These are phyloP conservation scores for Fomitopsis pulvina DNA, from an alignment of 768 basidiomycete species.

Conservation along the genomic window DNA sequence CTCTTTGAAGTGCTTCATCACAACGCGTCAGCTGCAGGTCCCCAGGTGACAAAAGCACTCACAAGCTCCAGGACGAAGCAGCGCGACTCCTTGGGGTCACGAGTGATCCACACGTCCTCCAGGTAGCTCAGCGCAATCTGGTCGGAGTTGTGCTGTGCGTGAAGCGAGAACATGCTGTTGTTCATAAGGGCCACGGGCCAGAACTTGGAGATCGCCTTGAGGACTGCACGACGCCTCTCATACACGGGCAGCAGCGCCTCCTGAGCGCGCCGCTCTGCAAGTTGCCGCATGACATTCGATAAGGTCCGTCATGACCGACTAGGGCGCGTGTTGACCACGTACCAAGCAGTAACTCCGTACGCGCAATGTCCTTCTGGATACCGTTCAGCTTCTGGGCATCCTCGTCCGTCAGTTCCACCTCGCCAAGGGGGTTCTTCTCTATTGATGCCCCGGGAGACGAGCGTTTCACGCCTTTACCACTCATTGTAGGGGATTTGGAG, in stretches of 20 bases:
- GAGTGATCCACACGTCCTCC: constrained; percentile 78
- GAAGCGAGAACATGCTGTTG: constrained; percentile 52
- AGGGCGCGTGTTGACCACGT: constrained; percentile 21
- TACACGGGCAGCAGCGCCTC: constrained; percentile 54
- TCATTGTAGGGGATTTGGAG: constrained; percentile 10
- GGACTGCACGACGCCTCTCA: constrained; percentile 60
- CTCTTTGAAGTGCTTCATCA: constrained; percentile 68
- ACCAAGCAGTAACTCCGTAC: constrained; percentile 71
- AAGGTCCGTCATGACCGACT: constrained; percentile 4
- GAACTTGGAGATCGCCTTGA: constrained; percentile 67
- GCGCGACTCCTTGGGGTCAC: constrained; percentile 67
- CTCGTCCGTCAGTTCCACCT: constrained; percentile 64
- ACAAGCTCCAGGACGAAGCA: constrained; percentile 89
- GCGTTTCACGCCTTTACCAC: constrained; percentile 46
- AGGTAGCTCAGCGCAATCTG: constrained; percentile 77
- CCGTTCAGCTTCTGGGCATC: constrained; percentile 62
- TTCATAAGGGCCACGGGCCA: constrained; percentile 86
- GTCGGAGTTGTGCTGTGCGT: constrained; percentile 70
- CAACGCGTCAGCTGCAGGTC: neutral
- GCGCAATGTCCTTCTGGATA: constrained; percentile 63
- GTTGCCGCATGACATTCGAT: constrained; percentile 1
- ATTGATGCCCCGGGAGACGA: constrained; percentile 72
- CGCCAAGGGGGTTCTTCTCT: constrained; percentile 60
- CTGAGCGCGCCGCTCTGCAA: constrained; percentile 61
- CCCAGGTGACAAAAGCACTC: constrained; percentile 28